These are phyloP conservation scores for Coniella lustricola DNA, from an alignment of 2,329 filamentous ascomycete species.

Conservation along the genomic window DNA sequence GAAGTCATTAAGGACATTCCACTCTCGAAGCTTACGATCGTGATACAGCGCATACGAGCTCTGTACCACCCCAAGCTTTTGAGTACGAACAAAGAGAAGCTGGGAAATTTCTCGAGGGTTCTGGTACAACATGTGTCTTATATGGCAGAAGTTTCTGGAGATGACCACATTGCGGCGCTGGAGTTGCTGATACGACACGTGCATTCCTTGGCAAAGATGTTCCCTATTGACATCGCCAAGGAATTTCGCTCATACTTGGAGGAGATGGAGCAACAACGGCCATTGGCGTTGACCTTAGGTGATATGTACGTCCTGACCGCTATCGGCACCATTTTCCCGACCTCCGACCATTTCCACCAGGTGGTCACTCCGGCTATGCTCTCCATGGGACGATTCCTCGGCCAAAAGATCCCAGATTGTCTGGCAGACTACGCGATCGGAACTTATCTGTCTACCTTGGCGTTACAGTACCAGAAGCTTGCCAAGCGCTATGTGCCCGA, in stretches of 20 bases:
- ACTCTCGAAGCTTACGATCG: conserved; percentile 60
- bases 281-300: conserved; percentile 51
- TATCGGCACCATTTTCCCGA: conserved; percentile 79
- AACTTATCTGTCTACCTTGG: conserved; percentile 70
- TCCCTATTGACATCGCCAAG: conserved; percentile 68
- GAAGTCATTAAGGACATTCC: conserved; percentile 57
- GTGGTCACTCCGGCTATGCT: conserved; percentile 87
- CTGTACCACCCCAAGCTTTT: conserved; percentile 87
- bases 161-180: conserved; percentile 55
- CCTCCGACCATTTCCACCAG: conserved; percentile 94
- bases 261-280: conserved; percentile 41
- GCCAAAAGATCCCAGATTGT: conserved; percentile 61
- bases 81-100: conserved; percentile 75
- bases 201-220: conserved; percentile 85
- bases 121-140: conserved; percentile 57
- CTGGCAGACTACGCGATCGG: conserved; percentile 65
- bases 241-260: conserved; percentile 70
- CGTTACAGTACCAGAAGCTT: conserved; percentile 72
- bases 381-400: conserved; percentile 75
- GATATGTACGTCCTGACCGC: conserved; percentile 81
- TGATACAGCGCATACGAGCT: conserved; percentile 83
- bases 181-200: conserved; percentile 83
- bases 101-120: conserved; percentile 58
- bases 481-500: conserved; percentile 89
- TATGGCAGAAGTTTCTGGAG: conserved; percentile 36